These are phyloP conservation scores for Mariannaea sp. DNA, from an alignment of 2,329 filamentous ascomycete genomes.

Conservation along the genomic window DNA sequence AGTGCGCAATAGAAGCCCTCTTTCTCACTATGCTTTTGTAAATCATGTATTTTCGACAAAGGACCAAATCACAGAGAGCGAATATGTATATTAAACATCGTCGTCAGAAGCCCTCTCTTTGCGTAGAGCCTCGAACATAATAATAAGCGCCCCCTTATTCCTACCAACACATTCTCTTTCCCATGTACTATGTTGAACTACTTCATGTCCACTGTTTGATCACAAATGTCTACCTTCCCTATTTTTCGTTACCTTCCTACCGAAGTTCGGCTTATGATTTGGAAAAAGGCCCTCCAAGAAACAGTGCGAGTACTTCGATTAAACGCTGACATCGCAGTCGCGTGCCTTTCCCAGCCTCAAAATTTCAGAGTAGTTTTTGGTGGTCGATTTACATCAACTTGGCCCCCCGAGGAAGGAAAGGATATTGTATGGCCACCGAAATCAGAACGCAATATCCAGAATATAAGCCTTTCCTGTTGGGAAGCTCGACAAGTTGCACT, in stretches of 20 bases:
- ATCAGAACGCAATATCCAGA: not conserved
- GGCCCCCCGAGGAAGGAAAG: not conserved
- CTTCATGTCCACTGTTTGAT: too few species aligned
- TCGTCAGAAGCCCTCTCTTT: too few species aligned
- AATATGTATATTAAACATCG: too few species aligned
- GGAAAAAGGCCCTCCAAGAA: not conserved
- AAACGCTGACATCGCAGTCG: not conserved
- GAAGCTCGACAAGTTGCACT: conserved; percentile 9
- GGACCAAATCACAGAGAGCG: too few species aligned
- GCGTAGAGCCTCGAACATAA: too few species aligned
- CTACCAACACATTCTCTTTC: too few species aligned
- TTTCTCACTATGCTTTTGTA: too few species aligned
- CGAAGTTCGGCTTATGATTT: conserved; percentile 11
- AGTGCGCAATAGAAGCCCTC: too few species aligned
- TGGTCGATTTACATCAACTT: conserved; percentile 7
- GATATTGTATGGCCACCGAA: not conserved
- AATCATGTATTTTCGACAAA: too few species aligned
- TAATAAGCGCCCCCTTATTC: too few species aligned
- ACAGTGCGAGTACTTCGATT: conserved; percentile 4
- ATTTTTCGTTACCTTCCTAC: conserved; percentile 5
- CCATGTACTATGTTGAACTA: too few species aligned
- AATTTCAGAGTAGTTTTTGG: conserved; percentile 4
- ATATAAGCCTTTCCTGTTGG: conserved; percentile 1
- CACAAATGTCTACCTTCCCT: not conserved
- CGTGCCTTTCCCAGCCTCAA: not conserved